Conservation (phyloP, 192 early-diverging fungal species). For the Backusella sp. region DNA sequence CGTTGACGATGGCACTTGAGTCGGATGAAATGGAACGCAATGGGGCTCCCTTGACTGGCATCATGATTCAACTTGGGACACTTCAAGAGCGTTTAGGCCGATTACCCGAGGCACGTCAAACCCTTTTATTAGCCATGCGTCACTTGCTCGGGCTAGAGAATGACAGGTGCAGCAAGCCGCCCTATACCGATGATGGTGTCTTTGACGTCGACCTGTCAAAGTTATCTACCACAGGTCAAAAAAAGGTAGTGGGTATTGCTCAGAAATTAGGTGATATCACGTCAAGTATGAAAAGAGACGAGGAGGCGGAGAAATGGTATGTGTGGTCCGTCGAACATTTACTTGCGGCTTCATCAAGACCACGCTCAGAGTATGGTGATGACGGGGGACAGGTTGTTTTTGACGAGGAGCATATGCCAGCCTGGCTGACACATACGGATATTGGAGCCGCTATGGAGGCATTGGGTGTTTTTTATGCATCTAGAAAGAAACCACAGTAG, state of each 20-base stretch:
- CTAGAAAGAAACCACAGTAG: conserved; percentile 47
- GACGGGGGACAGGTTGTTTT: conserved; percentile 28
- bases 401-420: conserved; percentile 49
- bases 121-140: conserved; percentile 25
- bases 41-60: conserved; percentile 52
- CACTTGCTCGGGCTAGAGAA: conserved; percentile 23
- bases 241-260: conserved; percentile 48
- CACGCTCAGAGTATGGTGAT: conserved; percentile 25
- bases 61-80: conserved; percentile 56
- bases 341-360: neutral
- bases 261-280: conserved; percentile 58
- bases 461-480: conserved; percentile 52
- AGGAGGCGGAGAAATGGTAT: conserved; percentile 55
- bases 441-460: conserved; percentile 55
- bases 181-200: conserved; percentile 5
- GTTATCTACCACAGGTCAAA: conserved; percentile 38
- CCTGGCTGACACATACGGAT: conserved; percentile 54
- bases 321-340: conserved; percentile 58
- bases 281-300: conserved; percentile 38
- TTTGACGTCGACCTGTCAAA: conserved; percentile 8
- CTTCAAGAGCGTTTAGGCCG: conserved; percentile 45
- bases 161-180: neutral
- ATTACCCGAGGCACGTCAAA: conserved; percentile 46
- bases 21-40: conserved; percentile 41
- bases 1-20: conserved; percentile 42